These are phyloP conservation scores for Dispira parvispora DNA, from an alignment of 192 early-diverging fungal species.

Conservation along the genomic window DNA sequence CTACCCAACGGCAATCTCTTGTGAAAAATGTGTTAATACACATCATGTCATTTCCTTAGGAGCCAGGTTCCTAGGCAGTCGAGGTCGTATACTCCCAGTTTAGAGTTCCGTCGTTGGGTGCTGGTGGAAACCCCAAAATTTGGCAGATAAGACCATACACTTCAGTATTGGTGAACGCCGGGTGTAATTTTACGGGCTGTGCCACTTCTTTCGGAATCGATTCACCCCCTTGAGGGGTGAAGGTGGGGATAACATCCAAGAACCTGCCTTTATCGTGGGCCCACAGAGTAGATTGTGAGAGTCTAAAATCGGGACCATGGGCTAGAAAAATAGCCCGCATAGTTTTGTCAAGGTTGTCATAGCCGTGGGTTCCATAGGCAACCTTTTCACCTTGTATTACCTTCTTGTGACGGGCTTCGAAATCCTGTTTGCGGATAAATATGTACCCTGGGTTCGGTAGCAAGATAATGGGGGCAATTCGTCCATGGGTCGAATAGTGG, in stretches of 20 bases:
- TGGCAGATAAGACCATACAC: slow-evolving; percentile 46
- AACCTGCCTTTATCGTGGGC: no score
- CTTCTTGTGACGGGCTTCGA: neutral
- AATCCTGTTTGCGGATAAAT: slow-evolving; percentile 19
- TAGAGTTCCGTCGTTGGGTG: slow-evolving; percentile 57
- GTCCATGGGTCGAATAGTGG: slow-evolving; percentile 45
- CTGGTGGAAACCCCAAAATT: slow-evolving; percentile 35
- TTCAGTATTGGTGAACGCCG: slow-evolving; percentile 51
- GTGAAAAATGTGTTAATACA: no score
- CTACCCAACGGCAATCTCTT: no score
- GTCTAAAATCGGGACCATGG: slow-evolving; percentile 44
- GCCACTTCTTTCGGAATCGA: neutral
- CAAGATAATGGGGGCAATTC: slow-evolving; percentile 59
- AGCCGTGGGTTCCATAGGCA: slow-evolving; percentile 63
- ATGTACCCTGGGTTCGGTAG: slow-evolving; percentile 50
- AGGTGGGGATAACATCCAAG: neutral
- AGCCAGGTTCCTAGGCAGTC: no score
- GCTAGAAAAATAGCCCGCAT: slow-evolving; percentile 84
- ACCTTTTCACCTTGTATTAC: slow-evolving; percentile 13
- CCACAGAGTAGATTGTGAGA: neutral
- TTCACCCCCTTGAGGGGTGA: no score
- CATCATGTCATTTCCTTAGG: no score
- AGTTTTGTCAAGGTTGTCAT: slow-evolving; percentile 48
- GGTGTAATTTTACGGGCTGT: slow-evolving; percentile 16
- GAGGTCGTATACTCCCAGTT: no score